phyloP scores from a whole-genome alignment of 768 basidiomycete genomes.

The Agrocybe pediades region DNA sequence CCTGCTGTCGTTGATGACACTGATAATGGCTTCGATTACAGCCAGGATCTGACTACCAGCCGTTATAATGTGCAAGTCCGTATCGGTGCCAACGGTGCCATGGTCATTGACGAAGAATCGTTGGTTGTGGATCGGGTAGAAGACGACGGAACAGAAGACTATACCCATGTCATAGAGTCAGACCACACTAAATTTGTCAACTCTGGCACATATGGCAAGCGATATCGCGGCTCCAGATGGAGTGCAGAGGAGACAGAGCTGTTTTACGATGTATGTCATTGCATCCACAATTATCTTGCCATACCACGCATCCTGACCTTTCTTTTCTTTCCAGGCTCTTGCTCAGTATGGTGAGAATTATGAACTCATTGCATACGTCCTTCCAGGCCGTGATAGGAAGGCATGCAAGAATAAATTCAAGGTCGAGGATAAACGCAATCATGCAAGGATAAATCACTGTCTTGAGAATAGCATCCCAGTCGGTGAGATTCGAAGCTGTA shows the following conservation, averaged over 20 bases:
- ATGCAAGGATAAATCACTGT: slow-evolving; percentile 72
- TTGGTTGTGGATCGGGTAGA: slow-evolving; percentile 78
- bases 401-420: slow-evolving; percentile 95
- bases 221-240: slow-evolving; percentile 84
- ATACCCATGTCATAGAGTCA: slow-evolving; percentile 80
- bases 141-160: slow-evolving; percentile 64
- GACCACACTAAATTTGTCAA: slow-evolving; percentile 87
- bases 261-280: slow-evolving; percentile 84
- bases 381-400: slow-evolving; percentile 84
- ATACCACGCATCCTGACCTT: slow-evolving; percentile 11
- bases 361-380: slow-evolving; percentile 83
- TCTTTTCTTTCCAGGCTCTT: slow-evolving; percentile 78
- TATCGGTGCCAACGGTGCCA: slow-evolving; percentile 85
- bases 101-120: slow-evolving; percentile 84
- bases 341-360: slow-evolving; percentile 92
- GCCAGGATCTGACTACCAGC: slow-evolving; percentile 62
- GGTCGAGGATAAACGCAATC: slow-evolving; percentile 81
- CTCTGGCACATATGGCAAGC: slow-evolving; percentile 78
- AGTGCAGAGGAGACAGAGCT: slow-evolving; percentile 86
- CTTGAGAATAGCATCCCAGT: slow-evolving; percentile 77
- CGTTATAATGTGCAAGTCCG: slow-evolving; percentile 85
- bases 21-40: slow-evolving; percentile 71
- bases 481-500: slow-evolving; percentile 42
- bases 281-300: slow-evolving; percentile 22
- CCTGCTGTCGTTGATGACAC: slow-evolving; percentile 41